Evolutionary conservation across 73 alveolate species (phyloP).

Genomic region (Tetrahymena thermophila): DNA sequence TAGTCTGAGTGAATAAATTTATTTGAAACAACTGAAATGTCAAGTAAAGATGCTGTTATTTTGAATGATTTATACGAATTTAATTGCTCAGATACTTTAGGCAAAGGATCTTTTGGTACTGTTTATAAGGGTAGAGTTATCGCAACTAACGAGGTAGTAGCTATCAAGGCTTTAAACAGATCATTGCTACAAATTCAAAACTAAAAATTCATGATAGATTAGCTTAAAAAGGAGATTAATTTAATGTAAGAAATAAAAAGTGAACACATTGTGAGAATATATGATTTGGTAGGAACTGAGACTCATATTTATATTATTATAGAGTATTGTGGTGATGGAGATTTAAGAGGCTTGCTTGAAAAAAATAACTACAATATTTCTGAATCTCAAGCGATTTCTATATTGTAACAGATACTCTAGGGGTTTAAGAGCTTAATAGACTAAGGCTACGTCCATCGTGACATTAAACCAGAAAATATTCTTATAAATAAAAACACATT

Average conservation of each 20-base stretch:
- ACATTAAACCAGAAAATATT: conserved; percentile 43
- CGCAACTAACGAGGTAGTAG: background rate
- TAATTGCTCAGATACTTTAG: background rate
- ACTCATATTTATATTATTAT: conserved; percentile 24
- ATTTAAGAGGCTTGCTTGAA: conserved; percentile 8
- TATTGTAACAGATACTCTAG: conserved; percentile 12
- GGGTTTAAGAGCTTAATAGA: conserved; percentile 27
- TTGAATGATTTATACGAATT: background rate
- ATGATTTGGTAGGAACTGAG: conserved; percentile 31
- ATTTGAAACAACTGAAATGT: background rate
- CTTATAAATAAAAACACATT: conserved; percentile 5
- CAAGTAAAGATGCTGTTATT: background rate
- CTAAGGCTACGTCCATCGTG: conserved; percentile 36
- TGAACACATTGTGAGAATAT: conserved; percentile 27
- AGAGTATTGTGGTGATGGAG: conserved; percentile 38
- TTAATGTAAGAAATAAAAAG: background rate
- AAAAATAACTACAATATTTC: background rate
- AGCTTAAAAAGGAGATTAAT: background rate
- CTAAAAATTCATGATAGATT: background rate
- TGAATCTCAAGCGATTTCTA: conserved; percentile 15
- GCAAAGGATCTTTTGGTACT: background rate
- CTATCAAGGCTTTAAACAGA: background rate
- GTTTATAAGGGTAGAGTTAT: background rate
- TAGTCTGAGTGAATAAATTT: background rate
- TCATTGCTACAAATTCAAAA: background rate